Evolutionary conservation across 306 rosid genomes (phyloP), one percentile per base, ranked within the genome.

Genomic region (Cucurbita moschata): DNA sequence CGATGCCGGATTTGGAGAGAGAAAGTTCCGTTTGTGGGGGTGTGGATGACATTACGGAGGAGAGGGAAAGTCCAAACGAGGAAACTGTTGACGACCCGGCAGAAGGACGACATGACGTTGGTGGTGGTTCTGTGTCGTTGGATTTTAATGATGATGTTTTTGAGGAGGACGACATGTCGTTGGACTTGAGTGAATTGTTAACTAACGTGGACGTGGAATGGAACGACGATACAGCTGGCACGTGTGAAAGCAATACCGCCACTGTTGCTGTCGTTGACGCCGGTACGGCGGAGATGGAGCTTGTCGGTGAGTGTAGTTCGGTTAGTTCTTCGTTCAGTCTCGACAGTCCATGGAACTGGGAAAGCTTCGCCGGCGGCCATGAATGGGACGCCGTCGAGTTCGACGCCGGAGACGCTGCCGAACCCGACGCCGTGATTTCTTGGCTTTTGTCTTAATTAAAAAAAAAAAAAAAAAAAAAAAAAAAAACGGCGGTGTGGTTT

Each of bases 111-210:
- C 74, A 75, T 18, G 43, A 16, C 69, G 84, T 72, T 52, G 71
- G 50, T 59, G 80, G 38, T 56, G 80, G 38, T 56, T 63, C 84
- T 4, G 23, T 59, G 52, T 37, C 51, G 26, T 53, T 76, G 2
- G 67, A 19, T 10, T 78, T 75, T 0, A 81, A 63, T 18, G 19
- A 54, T 1, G 81, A 86, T 23, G 10, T 26, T 10, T 82, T 82
- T 86, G 87, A 79, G 10, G 43, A 49, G 89, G 91, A 83, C 56
- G 54, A 73, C 16, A 35, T 53, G 68, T 30, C 57, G 5, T 7
- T 79, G 6, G 75, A 58, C 39, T 62, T 74, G 21, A 79, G 66
- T 10, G 73, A 47, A 10, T 71, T 66, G 10, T 39, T 66, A 51
- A 64, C 51, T 1, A n/a, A 10, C 52, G 71, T 42, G 63, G 72